Evolutionary conservation across 2,329 filamentous ascomycete genomes (phyloP).

Genomic region (Onygena corvina): DNA sequence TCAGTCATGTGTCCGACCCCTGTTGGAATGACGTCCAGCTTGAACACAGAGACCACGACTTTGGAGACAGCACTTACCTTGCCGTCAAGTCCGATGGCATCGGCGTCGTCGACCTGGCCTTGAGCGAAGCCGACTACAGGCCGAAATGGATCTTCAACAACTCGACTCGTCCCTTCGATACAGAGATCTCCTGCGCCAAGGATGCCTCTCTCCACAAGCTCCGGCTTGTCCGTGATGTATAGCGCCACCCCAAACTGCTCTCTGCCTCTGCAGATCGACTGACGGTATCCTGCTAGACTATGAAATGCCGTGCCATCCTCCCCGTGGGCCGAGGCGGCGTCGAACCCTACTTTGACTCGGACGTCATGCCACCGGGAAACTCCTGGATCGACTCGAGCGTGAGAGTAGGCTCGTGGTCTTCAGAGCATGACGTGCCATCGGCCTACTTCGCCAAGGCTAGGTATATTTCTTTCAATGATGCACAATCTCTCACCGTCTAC

Average conservation of each 20-base stretch:
- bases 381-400: not conserved
- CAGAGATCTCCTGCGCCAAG: conserved; percentile 3
- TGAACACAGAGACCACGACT: not conserved
- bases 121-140: not conserved
- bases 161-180: not conserved
- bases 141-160: conserved; percentile 8
- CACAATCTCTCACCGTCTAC: not conserved
- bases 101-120: conserved; percentile 8
- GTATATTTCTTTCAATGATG: not conserved
- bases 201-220: conserved; percentile 6
- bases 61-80: conserved; percentile 4
- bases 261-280: not conserved
- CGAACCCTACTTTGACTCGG: not conserved
- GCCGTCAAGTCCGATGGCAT: conserved; percentile 7
- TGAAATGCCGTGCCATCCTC: conserved; percentile 10
- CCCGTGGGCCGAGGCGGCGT: not conserved
- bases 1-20: conserved; percentile 17
- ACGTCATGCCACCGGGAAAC: not conserved
- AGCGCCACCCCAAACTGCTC: not conserved
- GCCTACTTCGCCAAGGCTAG: not conserved
- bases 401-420: not conserved
- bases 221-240: conserved; percentile 7
- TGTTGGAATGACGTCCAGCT: conserved; percentile 19
- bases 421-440: not conserved
- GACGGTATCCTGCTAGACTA: conserved; percentile 2